phyloP scores from a whole-genome alignment of 2,329 filamentous ascomycete genomes.

The Fusarium odoratissimum region DNA sequence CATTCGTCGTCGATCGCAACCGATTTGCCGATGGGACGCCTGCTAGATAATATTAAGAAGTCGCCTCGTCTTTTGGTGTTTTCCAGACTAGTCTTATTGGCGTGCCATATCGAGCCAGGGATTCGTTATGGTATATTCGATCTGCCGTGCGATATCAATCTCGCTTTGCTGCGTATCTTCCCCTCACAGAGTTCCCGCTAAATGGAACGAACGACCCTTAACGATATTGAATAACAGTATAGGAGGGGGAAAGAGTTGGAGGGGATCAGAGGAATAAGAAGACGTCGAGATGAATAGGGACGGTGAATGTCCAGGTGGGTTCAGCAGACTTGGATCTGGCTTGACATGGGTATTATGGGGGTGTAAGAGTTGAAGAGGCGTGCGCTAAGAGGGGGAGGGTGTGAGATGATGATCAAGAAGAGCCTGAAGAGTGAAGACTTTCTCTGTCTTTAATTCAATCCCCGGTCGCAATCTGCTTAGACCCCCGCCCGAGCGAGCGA shows the following conservation, averaged over 20 bases:
- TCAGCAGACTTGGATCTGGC: slow-evolving; percentile 32
- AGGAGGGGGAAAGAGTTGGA: slow-evolving; percentile 11
- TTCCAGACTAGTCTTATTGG: slow-evolving; percentile 11
- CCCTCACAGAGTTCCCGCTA: slow-evolving; percentile 5
- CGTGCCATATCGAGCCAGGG: slow-evolving; percentile 18
- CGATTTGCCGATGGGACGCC: slow-evolving; percentile 2
- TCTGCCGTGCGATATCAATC: slow-evolving; percentile 5
- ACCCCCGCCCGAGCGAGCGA: slow-evolving; percentile 40
- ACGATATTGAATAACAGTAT: slow-evolving; percentile 8
- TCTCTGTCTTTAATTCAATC: neutral
- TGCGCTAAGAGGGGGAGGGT: slow-evolving; percentile 7
- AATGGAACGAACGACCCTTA: slow-evolving; percentile 8
- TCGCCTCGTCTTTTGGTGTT: slow-evolving; percentile 21
- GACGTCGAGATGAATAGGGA: slow-evolving; percentile 38
- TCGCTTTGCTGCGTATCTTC: neutral
- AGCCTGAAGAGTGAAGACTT: neutral
- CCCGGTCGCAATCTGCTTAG: slow-evolving; percentile 44
- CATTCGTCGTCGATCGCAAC: slow-evolving; percentile 4
- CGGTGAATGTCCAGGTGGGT: slow-evolving; percentile 35
- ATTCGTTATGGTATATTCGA: neutral
- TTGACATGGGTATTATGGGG: slow-evolving; percentile 25
- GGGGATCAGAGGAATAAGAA: slow-evolving; percentile 33
- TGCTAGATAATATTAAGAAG: slow-evolving; percentile 4
- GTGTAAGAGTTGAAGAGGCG: neutral
- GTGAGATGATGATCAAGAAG: neutral